A percentile compares a stretch with the other conserved stretches of the same genome.
Evolutionary conservation across 169 alveolate genomes (phyloP).

Genomic region (Eimeria praecox): DNA sequence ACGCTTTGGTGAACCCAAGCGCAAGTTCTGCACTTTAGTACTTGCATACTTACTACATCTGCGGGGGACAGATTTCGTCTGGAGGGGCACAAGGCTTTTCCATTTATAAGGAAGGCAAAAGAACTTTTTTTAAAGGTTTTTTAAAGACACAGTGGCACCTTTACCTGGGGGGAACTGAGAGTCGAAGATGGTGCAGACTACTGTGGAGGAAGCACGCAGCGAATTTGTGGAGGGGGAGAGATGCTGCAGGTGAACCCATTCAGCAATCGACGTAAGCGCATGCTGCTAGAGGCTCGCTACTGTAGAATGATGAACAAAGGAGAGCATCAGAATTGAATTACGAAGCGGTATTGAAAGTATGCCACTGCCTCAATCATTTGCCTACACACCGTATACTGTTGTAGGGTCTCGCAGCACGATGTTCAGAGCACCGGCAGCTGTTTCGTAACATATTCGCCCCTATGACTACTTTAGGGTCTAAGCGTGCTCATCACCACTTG

Average conservation of each 20-base stretch:
- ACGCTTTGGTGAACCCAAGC: not conserved
- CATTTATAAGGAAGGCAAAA: not conserved
- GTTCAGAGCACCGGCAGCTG: not conserved
- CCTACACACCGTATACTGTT: not conserved
- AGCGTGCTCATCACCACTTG: not conserved
- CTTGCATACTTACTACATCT: not conserved
- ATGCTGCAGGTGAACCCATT: not conserved
- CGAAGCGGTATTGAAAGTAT: not conserved
- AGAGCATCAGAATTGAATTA: not conserved
- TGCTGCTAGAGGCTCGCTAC: not conserved
- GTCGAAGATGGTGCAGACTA: not conserved
- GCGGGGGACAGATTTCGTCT: not conserved
- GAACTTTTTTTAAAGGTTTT: not conserved
- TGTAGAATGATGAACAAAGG: not conserved
- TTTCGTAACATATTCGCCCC: not conserved
- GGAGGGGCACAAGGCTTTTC: not conserved
- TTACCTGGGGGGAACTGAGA: not conserved
- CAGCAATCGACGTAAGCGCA: not conserved
- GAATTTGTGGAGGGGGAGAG: not conserved
- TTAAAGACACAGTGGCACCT: not conserved
- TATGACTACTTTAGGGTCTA: too few relatives aligned
- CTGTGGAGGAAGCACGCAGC: not conserved
- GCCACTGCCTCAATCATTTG: not conserved
- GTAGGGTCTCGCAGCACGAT: not conserved
- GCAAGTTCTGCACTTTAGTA: not conserved